These are phyloP conservation scores for Pseudocercospora fijiensis DNA, from an alignment of 2,329 filamentous ascomycete genomes.

Conservation along the genomic window DNA sequence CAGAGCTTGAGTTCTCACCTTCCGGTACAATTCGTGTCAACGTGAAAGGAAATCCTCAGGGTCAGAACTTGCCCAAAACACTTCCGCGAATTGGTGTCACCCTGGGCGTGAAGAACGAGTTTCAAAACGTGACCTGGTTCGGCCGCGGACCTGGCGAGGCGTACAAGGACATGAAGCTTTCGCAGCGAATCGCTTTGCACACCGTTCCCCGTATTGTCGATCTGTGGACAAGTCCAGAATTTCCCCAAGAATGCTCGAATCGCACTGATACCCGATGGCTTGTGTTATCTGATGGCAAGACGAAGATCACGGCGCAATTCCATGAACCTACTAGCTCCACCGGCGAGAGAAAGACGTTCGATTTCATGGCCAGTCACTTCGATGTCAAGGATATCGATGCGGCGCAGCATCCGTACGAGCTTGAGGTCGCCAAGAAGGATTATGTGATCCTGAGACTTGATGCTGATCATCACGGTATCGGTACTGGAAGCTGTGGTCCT, in stretches of 20 bases:
- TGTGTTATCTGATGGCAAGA: constrained; percentile 28
- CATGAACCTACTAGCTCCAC: constrained; percentile 24
- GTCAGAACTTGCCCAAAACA: constrained; percentile 51
- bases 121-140: constrained; percentile 58
- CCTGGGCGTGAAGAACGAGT: constrained; percentile 50
- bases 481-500: constrained; percentile 63
- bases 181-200: constrained; percentile 52
- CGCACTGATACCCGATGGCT: constrained; percentile 62
- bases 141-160: constrained; percentile 65
- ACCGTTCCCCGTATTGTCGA: constrained; percentile 43
- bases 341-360: constrained; percentile 27
- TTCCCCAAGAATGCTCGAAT: constrained; percentile 68
- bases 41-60: constrained; percentile 40
- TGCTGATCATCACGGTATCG: constrained; percentile 62
- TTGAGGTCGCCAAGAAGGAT: constrained; percentile 56
- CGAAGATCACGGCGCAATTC: constrained; percentile 34
- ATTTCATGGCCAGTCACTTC: constrained; percentile 59
- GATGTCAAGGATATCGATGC: constrained; percentile 54
- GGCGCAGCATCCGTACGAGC: constrained; percentile 64
- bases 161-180: constrained; percentile 65
- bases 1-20: constrained; percentile 54
- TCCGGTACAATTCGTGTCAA: constrained; percentile 50
- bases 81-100: constrained; percentile 64
- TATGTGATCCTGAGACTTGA: constrained; percentile 60
- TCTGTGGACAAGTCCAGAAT: constrained; percentile 61